Base-by-base conservation (phyloP, 192 early-diverging fungal species). In the Coemansia sp. region DNA sequence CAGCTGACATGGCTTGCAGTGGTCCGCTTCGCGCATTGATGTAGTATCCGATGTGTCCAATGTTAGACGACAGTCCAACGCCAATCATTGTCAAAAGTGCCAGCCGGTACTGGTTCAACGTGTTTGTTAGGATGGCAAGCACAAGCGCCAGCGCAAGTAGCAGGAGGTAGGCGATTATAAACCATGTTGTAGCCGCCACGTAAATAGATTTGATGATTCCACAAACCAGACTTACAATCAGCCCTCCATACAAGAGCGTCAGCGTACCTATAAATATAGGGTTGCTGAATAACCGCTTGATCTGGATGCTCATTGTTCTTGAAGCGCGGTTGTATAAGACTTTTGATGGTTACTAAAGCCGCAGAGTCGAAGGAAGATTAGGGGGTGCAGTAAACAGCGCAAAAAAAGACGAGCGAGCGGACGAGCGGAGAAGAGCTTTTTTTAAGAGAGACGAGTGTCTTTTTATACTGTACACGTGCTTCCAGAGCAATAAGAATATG, bases 1-100 rank as follows among this genome's bases (percentile, higher is more conserved):
- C 80, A 22, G 79, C 84, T 1, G 76, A 71, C 70, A 81, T 74
- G 19, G 79, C 76, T 63, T 85, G 84, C 58, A 77, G 56, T n/a
- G 59, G 66, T 13, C 71, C 74, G 22, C 77, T 63, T 1, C 25
- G 55, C 7, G 78, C 75, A 67, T 85, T 81, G 45, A 85, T 85
- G 68, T 85, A 79, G 64, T 72, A 75, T 5, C 71, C 76, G 17
- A 85, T 82, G 20, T 83, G 72, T 25, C 76, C 76, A 45, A 77
- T 67, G 54, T 73, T 72, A 40, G 76, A 61, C 37, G 79, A 78
- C 57, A 83, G 49, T 8, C 70, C 67, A 20, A 76, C 53, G 38
- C 69, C 74, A 63, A 77, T 72, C 71, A 84, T 64, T 32, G 77
- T 71, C 65, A 79, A 46, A 40, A 85, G 65, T 40, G 84, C 80